Percentiles rank a stretch among this genome's conserved stretches.
Conservation (phyloP, 2,329 filamentous ascomycete species). For the Calonectria pteridis region DNA sequence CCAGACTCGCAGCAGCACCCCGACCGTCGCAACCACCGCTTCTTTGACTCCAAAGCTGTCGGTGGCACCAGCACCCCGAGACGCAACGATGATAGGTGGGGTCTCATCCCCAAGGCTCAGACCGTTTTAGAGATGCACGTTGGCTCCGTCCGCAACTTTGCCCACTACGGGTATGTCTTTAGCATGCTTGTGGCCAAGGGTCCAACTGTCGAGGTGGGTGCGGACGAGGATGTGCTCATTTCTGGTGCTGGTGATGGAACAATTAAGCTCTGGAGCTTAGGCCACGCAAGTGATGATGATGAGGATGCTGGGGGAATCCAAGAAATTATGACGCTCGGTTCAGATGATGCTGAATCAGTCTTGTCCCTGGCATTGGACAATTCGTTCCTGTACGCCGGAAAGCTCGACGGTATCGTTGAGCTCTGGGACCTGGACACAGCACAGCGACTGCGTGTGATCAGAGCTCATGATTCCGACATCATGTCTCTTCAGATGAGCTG, state of each 20-base stretch:
- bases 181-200: slow-evolving; percentile 91
- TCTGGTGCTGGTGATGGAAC: slow-evolving; percentile 94
- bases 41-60: slow-evolving; percentile 92
- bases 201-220: slow-evolving; percentile 73
- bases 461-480: slow-evolving; percentile 83
- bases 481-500: slow-evolving; percentile 89
- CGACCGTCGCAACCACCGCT: slow-evolving; percentile 82
- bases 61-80: slow-evolving; percentile 84
- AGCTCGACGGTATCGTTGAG: slow-evolving; percentile 88
- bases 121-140: slow-evolving; percentile 83
- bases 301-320: slow-evolving; percentile 71
- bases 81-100: slow-evolving; percentile 71
- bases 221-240: slow-evolving; percentile 84
- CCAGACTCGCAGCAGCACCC: slow-evolving; percentile 78
- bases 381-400: slow-evolving; percentile 92
- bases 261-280: slow-evolving; percentile 91
- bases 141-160: slow-evolving; percentile 86
- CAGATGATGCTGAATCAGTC: slow-evolving; percentile 73
- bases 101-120: slow-evolving; percentile 64
- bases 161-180: slow-evolving; percentile 95
- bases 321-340: slow-evolving; percentile 75
- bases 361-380: slow-evolving; percentile 89
- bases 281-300: slow-evolving; percentile 51
- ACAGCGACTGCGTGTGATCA: slow-evolving; percentile 89
- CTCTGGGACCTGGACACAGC: slow-evolving; percentile 97